Evolutionary conservation across 208 protist genomes (phyloP), one percentile per base, ranked within the genome.

Genomic region (Leishmania martiniquensis): DNA sequence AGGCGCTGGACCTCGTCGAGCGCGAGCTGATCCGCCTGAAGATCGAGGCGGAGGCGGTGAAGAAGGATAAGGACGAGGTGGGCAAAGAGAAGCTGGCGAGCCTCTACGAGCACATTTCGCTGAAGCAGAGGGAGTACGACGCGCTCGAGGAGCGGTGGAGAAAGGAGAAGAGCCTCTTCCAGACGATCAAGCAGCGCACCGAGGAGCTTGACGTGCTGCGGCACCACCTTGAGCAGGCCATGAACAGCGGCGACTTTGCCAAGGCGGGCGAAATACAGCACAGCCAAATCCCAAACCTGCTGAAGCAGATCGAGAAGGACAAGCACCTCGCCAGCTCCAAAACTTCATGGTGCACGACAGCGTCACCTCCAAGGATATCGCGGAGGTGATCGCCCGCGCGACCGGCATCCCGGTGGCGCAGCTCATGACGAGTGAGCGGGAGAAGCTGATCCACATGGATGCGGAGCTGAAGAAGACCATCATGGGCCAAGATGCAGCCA

Each of bases 341-440:
- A 97, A 98, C 82, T 95, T 93, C 71, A 94, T 96, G 67, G 98
- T 99, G 57, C 98, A 99, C 75, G 97, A 99, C 73, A 88, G 89
- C 49, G 97, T 99, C 55, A 93, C 88, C n/a, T 80, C 92, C 49
- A 88, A 91, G 49, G 92, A 99, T 55, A 99, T 99, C 80, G 97
- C 97, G 4, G 91, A 96, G 66, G 95, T 99, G 15, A 96, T 99
- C 25, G 88, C 98, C 10, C 91, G 98, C 45, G 98, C 95, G 82
- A 99, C 99, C 15, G 99, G 99, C 80, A 99, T 99, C 74, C 99
- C 99, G 3, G 97, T 99, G 3, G 70, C 76, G 32, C 89, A 98
- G 81, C 93, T 99, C n/a, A 79, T 93, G 65, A 88, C 80, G 47
- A 85, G 89, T 15, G 97, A 99, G 84, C 93, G 92, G 9, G 89